These are phyloP conservation scores for Claviceps africana DNA, from an alignment of 2,329 filamentous ascomycete genomes.

Conservation along the genomic window DNA sequence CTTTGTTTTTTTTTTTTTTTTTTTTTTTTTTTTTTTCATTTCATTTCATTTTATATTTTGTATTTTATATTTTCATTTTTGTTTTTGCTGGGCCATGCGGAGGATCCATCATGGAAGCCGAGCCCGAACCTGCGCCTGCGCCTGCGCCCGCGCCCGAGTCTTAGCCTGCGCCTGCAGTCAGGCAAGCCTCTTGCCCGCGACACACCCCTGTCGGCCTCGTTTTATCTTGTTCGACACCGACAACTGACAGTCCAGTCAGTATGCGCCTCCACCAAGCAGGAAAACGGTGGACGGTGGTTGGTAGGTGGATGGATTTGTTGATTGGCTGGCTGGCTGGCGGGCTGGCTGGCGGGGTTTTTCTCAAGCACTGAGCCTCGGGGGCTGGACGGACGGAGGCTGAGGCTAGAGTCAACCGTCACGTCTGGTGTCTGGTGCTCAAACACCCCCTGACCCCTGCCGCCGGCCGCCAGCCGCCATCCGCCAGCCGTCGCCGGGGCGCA, in stretches of 20 bases:
- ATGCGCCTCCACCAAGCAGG: not conserved
- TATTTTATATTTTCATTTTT: no score
- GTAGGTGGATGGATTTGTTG: no score
- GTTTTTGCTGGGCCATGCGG: not conserved
- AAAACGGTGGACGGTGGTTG: not conserved
- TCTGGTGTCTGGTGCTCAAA: not conserved
- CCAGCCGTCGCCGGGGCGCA: not conserved
- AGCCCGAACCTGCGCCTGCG: no score
- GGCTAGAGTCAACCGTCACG: no score
- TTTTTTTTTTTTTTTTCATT: no score
- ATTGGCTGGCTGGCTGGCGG: no score
- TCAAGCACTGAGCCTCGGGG: no score
- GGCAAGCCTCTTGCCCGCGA: not conserved
- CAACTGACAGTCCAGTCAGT: not conserved
- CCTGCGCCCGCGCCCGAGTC: not conserved
- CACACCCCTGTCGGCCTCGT: constrained; percentile 2
- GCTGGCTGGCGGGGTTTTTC: no score
- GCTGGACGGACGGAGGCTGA: no score
- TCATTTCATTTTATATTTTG: no score
- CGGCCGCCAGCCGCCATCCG: not conserved
- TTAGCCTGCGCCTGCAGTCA: not conserved
- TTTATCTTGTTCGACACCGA: not conserved
- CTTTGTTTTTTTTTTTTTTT: no score
- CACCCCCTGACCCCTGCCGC: not conserved
- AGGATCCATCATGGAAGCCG: not conserved